A percentile compares a stretch with the other conserved stretches of the same genome.
Evolutionary conservation across 1,284 basidiomycete species (phyloP).

Genomic region (Marasmius sp.): DNA sequence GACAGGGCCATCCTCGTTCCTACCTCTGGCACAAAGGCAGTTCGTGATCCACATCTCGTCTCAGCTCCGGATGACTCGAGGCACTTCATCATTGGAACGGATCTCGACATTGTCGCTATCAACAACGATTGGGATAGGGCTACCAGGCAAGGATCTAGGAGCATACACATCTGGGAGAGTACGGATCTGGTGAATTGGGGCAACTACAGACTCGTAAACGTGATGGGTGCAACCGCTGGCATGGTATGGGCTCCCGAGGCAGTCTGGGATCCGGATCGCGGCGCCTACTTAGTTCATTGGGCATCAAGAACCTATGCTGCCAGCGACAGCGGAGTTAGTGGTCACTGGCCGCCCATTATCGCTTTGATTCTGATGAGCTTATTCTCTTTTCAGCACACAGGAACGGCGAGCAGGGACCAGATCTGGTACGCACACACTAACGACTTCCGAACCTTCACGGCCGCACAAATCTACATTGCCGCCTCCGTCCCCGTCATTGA

Average conservation of each 20-base stretch:
- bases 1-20: conserved; percentile 14
- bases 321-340: not conserved
- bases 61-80: conserved; percentile 11
- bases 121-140: conserved; percentile 10
- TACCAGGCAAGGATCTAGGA: conserved; percentile 3
- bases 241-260: conserved; percentile 15
- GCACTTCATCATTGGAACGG: conserved; percentile 16
- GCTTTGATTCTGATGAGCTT: not conserved
- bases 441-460: conserved; percentile 15
- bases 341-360: not conserved
- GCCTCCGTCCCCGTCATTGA: conserved; percentile 12
- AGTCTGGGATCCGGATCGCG: conserved; percentile 6
- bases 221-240: conserved; percentile 11
- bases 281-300: conserved; percentile 9
- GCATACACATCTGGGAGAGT: conserved; percentile 16
- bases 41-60: conserved; percentile 13
- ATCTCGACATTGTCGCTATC: conserved; percentile 11
- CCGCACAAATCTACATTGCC: conserved; percentile 12
- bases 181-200: conserved; percentile 14
- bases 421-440: conserved; percentile 12
- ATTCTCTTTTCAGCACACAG: not conserved
- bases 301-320: conserved; percentile 6
- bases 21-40: conserved; percentile 12
- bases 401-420: not conserved
- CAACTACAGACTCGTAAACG: conserved; percentile 6